Base-by-base conservation (phyloP, 1,284 basidiomycete genomes). In the Ceratobasidium sp. region DNA sequence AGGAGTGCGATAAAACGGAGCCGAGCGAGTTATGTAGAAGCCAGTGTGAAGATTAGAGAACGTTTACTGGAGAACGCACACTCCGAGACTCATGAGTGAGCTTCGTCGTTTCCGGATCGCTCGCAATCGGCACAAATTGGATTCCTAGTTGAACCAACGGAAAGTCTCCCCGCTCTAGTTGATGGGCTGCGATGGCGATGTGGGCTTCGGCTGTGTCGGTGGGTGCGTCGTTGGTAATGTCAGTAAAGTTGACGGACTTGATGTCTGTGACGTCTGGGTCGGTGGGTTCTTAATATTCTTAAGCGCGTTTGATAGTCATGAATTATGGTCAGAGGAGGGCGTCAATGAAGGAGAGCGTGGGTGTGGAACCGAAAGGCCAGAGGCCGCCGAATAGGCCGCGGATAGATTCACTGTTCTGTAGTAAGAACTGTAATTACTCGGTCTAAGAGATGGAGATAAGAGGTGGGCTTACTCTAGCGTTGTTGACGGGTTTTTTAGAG, bases 101-200 rank as follows among this genome's bases (percentile, higher is more conserved):
- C n/a, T n/a, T 80, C 0, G 84, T 85, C 1, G 89, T 89, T 0
- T 79, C 78, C 0, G 75, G 77, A 71, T 84, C 83, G 63, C 84
- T 78, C 5, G 89, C 89, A 59, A 90, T 85, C 77, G 91, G 90
- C 9, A 91, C 86, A 75, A 91, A 90, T 75, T 90, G 89, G 36
- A 91, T 86, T 36, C 87, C 86, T 29, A 89, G 82, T 79, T 84
- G 76, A 80, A 80, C 41, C 75, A 75, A 76, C 1, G 76, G 82
- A 64, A 80, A 82, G 45, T 80, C 73, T 1, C 79, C 78, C 29
- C 73, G 27, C 59, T 83, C 82, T 15, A 83, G 74, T 27, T 81
- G 73, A 24, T 77, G 75, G 2, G 82, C 80, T 2, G 79, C 78
- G 1, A 76, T 73, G 17, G 81, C 78, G 59, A 82, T 81, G 5